These are phyloP conservation scores for Rhododendron griersonianum DNA, from an alignment of 148 eudicot genomes.

Conservation along the genomic window DNA sequence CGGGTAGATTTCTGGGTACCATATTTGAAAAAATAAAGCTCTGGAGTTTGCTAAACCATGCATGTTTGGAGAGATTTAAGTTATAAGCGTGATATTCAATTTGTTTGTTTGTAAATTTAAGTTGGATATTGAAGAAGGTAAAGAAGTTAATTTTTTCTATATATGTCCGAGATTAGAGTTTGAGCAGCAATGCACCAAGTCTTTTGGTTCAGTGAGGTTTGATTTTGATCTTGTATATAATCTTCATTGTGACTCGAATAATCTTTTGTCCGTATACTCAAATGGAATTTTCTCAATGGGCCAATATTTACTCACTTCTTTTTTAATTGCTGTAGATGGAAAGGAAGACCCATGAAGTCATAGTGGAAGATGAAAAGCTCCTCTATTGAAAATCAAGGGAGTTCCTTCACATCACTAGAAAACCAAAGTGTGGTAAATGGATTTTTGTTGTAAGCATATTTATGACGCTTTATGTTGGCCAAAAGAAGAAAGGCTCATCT, in stretches of 20 bases:
- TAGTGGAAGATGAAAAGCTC: conserved; percentile 59
- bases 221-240: not conserved
- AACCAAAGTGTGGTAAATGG: conserved; percentile 69
- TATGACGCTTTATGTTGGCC: conserved; percentile 70
- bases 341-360: conserved; percentile 76
- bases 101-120: conserved; percentile 23
- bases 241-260: not conserved
- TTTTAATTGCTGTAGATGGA: conserved; percentile 49
- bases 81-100: not conserved
- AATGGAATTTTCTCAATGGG: not conserved
- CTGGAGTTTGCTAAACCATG: not conserved
- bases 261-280: not conserved
- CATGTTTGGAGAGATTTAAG: not conserved
- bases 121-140: conserved; percentile 96
- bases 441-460: conserved; percentile 93
- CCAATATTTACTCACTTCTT: not conserved
- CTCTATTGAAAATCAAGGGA: conserved; percentile 52
- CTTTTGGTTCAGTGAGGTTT: conserved; percentile 79
- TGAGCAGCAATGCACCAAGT: conserved; percentile 93
- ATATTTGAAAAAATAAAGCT: not conserved
- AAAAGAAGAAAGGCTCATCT: conserved; percentile 88
- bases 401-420: conserved; percentile 52
- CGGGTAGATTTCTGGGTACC: conserved; percentile 43
- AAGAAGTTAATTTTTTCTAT: conserved; percentile 66
- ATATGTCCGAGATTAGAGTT: conserved; percentile 71